A percentile compares a stretch with the other conserved stretches of the same genome.
phyloP scores from a whole-genome alignment of 208 protist species.

The Leptomonas seymouri region DNA sequence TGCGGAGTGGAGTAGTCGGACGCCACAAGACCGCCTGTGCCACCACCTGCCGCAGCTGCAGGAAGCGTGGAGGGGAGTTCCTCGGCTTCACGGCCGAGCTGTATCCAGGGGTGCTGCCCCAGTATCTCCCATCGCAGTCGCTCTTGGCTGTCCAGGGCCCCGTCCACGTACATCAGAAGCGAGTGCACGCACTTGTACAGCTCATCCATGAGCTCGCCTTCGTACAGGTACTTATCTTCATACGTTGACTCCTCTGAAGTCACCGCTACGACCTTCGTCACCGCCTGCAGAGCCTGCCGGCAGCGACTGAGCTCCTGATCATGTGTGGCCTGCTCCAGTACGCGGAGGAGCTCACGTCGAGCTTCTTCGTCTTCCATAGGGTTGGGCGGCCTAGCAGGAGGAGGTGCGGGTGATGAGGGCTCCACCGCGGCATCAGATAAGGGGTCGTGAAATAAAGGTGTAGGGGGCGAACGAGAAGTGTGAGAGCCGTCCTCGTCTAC shows the following conservation, averaged over 20 bases:
- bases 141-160: constrained; percentile 68
- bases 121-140: constrained; percentile 55
- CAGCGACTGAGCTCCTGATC: constrained; percentile 78
- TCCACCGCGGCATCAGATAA: background rate
- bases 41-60: background rate
- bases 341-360: constrained; percentile 58
- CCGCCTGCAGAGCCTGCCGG: constrained; percentile 55
- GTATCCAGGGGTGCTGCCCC: constrained; percentile 13
- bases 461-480: constrained; percentile 1
- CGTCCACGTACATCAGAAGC: constrained; percentile 68
- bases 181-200: constrained; percentile 60
- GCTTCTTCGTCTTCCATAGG: constrained; percentile 59
- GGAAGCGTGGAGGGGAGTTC: background rate
- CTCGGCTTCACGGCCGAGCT: background rate
- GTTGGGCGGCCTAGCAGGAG: background rate
- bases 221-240: constrained; percentile 31
- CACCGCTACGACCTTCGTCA: constrained; percentile 43
- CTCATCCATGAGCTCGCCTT: constrained; percentile 45
- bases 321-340: constrained; percentile 67
- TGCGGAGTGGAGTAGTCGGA: constrained; percentile 25
- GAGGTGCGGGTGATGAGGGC: background rate
- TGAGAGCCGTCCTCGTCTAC: background rate
- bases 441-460: background rate
- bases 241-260: constrained; percentile 18
- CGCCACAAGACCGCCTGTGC: background rate